Evolutionary conservation across 257 asterid genomes (phyloP).

Genomic region (Eucommia ulmoides): DNA sequence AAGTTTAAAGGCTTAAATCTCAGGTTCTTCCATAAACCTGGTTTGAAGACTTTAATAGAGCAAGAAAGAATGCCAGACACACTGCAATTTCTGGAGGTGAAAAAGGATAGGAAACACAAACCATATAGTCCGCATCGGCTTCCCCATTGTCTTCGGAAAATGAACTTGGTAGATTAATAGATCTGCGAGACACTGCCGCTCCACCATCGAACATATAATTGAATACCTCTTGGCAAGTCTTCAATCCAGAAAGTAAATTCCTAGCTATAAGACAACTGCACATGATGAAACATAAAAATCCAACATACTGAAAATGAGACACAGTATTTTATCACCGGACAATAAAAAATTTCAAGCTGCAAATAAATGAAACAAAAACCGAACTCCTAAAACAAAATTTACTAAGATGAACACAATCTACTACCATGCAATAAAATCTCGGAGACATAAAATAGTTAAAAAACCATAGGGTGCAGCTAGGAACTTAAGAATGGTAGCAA

Average conservation of each 20-base stretch:
- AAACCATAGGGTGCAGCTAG: too few relatives aligned
- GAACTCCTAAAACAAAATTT: too few relatives aligned
- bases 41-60: not conserved
- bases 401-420: too few relatives aligned
- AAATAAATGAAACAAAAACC: too few relatives aligned
- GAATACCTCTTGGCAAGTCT: slow-evolving; percentile 81
- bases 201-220: slow-evolving; percentile 60
- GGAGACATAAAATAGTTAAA: too few relatives aligned
- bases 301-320: too few relatives aligned
- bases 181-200: slow-evolving; percentile 35
- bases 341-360: too few relatives aligned
- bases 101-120: slow-evolving; percentile 24
- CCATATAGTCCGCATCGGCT: slow-evolving; percentile 44
- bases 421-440: too few relatives aligned
- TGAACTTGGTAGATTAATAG: slow-evolving; percentile 31
- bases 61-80: not conserved
- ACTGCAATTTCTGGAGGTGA: slow-evolving; percentile 8
- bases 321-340: too few relatives aligned
- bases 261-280: slow-evolving; percentile 87
- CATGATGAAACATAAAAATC: too few relatives aligned
- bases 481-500: too few relatives aligned
- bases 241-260: slow-evolving; percentile 82
- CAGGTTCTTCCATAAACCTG: not conserved
- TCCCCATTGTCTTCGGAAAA: slow-evolving; percentile 41
- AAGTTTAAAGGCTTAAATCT: not conserved